Percentiles rank a stretch among this genome's conserved stretches.
phyloP scores from a whole-genome alignment of 2,329 filamentous ascomycete species.

The Dothistroma septosporum region DNA sequence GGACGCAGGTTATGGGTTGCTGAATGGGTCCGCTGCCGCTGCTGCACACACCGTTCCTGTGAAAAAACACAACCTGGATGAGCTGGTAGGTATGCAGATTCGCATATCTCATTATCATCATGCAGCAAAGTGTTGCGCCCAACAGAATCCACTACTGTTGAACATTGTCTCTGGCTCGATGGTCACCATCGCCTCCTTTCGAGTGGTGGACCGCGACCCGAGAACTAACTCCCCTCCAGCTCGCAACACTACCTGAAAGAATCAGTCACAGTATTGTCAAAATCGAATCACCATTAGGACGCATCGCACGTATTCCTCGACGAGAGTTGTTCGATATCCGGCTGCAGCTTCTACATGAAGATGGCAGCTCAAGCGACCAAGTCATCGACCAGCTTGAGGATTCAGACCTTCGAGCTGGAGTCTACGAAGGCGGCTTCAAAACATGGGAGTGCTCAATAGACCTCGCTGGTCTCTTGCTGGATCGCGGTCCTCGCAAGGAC shows the following conservation, averaged over 20 bases:
- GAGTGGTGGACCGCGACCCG: background rate
- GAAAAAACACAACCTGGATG: slow-evolving; percentile 40
- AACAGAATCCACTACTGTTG: slow-evolving; percentile 8
- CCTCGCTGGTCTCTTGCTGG: slow-evolving; percentile 61
- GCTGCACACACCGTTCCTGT: slow-evolving; percentile 19
- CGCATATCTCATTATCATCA: background rate
- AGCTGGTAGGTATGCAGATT: slow-evolving; percentile 44
- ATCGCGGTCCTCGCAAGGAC: slow-evolving; percentile 47
- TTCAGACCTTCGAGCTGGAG: slow-evolving; percentile 72
- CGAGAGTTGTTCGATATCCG: slow-evolving; percentile 78
- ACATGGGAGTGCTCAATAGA: slow-evolving; percentile 85
- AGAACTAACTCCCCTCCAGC: slow-evolving; percentile 35
- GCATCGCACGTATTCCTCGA: slow-evolving; percentile 57
- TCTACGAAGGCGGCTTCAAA: slow-evolving; percentile 86
- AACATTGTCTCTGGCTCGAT: no score
- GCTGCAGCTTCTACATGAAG: slow-evolving; percentile 73
- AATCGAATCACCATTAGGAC: slow-evolving; percentile 57
- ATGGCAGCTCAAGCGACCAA: slow-evolving; percentile 40
- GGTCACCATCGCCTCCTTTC: background rate
- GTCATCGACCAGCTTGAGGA: slow-evolving; percentile 60
- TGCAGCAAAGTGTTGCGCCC: background rate
- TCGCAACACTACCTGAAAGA: slow-evolving; percentile 63
- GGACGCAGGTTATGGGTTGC: background rate
- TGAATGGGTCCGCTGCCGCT: background rate
- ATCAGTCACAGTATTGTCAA: slow-evolving; percentile 63